phyloP scores from a whole-genome alignment of 1,139 yeast genomes.

The Yamadazyma epiphylla region DNA sequence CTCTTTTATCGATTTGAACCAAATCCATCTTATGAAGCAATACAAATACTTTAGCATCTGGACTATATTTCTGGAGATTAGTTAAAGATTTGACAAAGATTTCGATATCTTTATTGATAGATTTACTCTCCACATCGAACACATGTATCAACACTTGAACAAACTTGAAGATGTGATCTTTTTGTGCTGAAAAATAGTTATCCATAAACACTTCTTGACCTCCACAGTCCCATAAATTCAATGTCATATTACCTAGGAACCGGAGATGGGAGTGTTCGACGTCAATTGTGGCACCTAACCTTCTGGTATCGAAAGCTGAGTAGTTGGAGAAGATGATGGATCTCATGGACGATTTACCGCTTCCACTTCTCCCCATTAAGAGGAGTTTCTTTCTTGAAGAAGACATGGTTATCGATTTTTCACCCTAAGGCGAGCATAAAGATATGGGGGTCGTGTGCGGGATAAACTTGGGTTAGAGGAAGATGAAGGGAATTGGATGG shows the following conservation, averaged over 20 bases:
- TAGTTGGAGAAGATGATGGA: conserved; percentile 92
- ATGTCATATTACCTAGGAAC: conserved; percentile 90
- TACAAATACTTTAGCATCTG: conserved; percentile 89
- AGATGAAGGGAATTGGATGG: too few species aligned
- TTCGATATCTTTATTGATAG: conserved; percentile 89
- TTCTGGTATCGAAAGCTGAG: conserved; percentile 92
- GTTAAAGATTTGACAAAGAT: conserved; percentile 82
- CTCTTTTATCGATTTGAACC: conserved; percentile 82
- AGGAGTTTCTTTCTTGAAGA: conserved; percentile 42
- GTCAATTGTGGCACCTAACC: conserved; percentile 96
- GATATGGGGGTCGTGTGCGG: too few species aligned
- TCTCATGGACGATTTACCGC: conserved; percentile 97
- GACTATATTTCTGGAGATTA: conserved; percentile 79
- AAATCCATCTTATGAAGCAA: conserved; percentile 94
- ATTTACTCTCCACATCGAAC: conserved; percentile 91
- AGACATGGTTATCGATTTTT: conserved; percentile 8
- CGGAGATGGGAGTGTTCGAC: conserved; percentile 95
- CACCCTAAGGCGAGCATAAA: conserved; percentile 1
- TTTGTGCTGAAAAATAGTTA: conserved; percentile 80
- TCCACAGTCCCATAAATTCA: conserved; percentile 98
- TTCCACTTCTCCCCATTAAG: conserved; percentile 87
- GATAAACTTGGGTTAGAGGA: too few species aligned
- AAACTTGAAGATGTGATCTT: conserved; percentile 91
- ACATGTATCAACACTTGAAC: conserved; percentile 97
- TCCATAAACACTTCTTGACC: conserved; percentile 98